Evolutionary conservation across 176 grass and related monocot genomes (phyloP).

Genomic region (Melocanna baccifera): DNA sequence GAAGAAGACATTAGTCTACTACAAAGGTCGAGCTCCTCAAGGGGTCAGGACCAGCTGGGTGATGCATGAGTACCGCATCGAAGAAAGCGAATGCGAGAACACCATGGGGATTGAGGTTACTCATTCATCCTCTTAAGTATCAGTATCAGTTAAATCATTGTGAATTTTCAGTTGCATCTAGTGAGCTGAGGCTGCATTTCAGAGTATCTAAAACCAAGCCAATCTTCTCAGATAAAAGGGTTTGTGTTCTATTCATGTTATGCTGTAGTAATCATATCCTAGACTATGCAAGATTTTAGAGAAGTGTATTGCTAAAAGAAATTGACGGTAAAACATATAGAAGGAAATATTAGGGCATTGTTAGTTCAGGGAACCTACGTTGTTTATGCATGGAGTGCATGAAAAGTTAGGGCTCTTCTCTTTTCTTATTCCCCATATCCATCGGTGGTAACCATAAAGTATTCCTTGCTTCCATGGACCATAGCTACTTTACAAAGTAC

Average conservation of each 20-base stretch:
- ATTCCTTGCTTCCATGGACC: constrained; percentile 81
- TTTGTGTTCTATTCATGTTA: constrained; percentile 1
- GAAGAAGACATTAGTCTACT: constrained; percentile 99
- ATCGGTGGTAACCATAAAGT: constrained; percentile 40
- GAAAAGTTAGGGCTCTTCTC: constrained; percentile 58
- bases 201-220: neutral
- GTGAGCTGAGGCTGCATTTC: constrained; percentile 4
- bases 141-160: constrained; percentile 2
- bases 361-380: constrained; percentile 38
- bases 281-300: neutral
- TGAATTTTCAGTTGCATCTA: constrained; percentile 7
- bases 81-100: constrained; percentile 88
- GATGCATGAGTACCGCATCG: constrained; percentile 98
- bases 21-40: constrained; percentile 87
- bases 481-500: constrained; percentile 60
- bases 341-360: constrained; percentile 32
- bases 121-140: constrained; percentile 18
- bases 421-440: constrained; percentile 37
- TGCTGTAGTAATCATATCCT: neutral
- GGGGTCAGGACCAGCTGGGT: constrained; percentile 84
- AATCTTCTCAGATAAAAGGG: neutral
- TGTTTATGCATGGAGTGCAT: constrained; percentile 96
- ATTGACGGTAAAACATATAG: neutral
- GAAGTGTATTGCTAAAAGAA: neutral
- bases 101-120: constrained; percentile 88